Percentiles rank a stretch among this genome's conserved stretches.
Conservation (phyloP, 2,329 filamentous ascomycete genomes). For the Ceratocystis albifundus region DNA sequence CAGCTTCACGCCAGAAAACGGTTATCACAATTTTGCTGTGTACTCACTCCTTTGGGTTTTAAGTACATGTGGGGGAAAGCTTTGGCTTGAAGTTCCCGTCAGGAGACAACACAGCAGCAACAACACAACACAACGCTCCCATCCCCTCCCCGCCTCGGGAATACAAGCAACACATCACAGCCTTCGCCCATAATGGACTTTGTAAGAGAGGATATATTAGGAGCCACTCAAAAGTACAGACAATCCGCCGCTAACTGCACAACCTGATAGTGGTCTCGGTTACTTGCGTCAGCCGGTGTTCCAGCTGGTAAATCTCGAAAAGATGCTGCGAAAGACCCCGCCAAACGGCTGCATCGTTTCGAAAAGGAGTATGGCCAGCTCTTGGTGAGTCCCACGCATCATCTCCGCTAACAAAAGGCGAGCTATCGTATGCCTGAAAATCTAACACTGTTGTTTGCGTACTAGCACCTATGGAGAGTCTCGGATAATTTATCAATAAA, state of each 20-base stretch:
- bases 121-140: too few relatives aligned
- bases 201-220: constrained; percentile 9
- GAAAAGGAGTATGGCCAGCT: constrained; percentile 55
- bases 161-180: neutral
- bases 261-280: constrained; percentile 48
- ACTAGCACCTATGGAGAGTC: constrained; percentile 43
- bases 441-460: constrained; percentile 7
- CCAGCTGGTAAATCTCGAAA: constrained; percentile 45
- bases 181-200: constrained; percentile 17
- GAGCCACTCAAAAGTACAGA: neutral
- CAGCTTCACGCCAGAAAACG: too few relatives aligned
- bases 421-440: neutral
- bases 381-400: constrained; percentile 36
- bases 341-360: constrained; percentile 53
- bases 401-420: neutral
- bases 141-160: neutral
- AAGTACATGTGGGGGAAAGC: neutral
- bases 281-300: constrained; percentile 51
- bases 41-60: neutral
- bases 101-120: neutral
- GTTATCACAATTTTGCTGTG: neutral
- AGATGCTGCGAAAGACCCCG: constrained; percentile 51
- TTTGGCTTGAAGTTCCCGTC: neutral
- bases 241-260: neutral
- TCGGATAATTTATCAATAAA: constrained; percentile 50